These are phyloP conservation scores for Atalantia buxifolia DNA, from an alignment of 345 rosid genomes.

Conservation along the genomic window DNA sequence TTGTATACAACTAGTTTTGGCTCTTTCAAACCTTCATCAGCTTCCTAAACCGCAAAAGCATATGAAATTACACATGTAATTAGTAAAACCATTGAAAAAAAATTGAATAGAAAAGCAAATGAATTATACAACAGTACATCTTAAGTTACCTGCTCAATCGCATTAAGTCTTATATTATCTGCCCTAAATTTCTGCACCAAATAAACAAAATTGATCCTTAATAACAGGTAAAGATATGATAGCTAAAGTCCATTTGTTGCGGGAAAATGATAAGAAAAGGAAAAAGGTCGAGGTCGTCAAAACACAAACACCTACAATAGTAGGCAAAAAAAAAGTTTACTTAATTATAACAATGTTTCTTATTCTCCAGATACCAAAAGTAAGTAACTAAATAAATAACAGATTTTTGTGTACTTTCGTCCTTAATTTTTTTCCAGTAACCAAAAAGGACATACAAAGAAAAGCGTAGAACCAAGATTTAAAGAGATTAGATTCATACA, in stretches of 20 bases:
- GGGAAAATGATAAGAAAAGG: background rate
- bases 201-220: conserved; percentile 15
- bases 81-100: conserved; percentile 6
- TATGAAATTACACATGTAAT: conserved; percentile 4
- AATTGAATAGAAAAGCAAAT: background rate
- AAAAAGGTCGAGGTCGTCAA: background rate
- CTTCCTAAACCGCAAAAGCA: conserved; percentile 50
- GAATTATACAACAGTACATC: background rate
- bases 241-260: conserved; percentile 11
- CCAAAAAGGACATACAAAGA: conserved; percentile 5
- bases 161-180: conserved; percentile 45
- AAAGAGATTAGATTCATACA: conserved; percentile 42
- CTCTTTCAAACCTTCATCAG: conserved; percentile 55
- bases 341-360: background rate
- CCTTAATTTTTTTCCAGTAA: conserved; percentile 4
- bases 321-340: background rate
- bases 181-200: conserved; percentile 58
- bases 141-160: conserved; percentile 56
- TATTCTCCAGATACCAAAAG: background rate
- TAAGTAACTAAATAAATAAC: background rate
- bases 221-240: background rate
- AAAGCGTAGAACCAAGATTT: conserved; percentile 2
- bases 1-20: conserved; percentile 62
- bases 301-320: background rate
- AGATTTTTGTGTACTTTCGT: background rate